Conservation (phyloP, 1,139 yeast genomes). For the Hansenula anomala region DNA sequence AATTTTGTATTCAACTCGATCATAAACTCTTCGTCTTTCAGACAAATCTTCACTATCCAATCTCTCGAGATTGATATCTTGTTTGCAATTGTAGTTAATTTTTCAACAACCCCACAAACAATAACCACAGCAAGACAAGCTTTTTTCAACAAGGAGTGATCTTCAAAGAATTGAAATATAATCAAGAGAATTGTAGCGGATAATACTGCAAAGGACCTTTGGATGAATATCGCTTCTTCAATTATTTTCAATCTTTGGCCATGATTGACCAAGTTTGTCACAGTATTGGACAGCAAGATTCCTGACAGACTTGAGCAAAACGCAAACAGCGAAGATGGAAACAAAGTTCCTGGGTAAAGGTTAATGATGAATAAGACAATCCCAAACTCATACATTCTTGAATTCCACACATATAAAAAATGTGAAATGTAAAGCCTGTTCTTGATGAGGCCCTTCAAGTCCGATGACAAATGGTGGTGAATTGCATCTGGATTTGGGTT, state of each 20-base stretch:
- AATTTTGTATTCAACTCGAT: constrained; percentile 27
- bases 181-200: constrained; percentile 22
- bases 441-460: constrained; percentile 2
- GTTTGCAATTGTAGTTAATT: constrained; percentile 29
- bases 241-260: constrained; percentile 25
- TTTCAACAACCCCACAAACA: constrained; percentile 29
- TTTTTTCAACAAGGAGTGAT: constrained; percentile 6
- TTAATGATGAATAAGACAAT: constrained; percentile 28
- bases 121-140: constrained; percentile 19
- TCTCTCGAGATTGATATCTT: constrained; percentile 34
- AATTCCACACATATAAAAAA: constrained; percentile 30
- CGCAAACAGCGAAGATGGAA: constrained; percentile 30
- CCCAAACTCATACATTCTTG: constrained; percentile 31
- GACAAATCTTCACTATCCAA: constrained; percentile 35
- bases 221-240: constrained; percentile 27
- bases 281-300: constrained; percentile 23
- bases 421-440: constrained; percentile 26
- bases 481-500: not conserved
- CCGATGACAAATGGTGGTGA: not conserved
- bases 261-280: constrained; percentile 25
- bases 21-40: constrained; percentile 21
- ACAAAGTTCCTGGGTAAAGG: constrained; percentile 25
- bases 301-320: constrained; percentile 25
- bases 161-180: constrained; percentile 12
- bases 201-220: constrained; percentile 26